Evolutionary conservation across 192 early-diverging fungal species (phyloP).

Genomic region (Rhizoclosmatium sp.): DNA sequence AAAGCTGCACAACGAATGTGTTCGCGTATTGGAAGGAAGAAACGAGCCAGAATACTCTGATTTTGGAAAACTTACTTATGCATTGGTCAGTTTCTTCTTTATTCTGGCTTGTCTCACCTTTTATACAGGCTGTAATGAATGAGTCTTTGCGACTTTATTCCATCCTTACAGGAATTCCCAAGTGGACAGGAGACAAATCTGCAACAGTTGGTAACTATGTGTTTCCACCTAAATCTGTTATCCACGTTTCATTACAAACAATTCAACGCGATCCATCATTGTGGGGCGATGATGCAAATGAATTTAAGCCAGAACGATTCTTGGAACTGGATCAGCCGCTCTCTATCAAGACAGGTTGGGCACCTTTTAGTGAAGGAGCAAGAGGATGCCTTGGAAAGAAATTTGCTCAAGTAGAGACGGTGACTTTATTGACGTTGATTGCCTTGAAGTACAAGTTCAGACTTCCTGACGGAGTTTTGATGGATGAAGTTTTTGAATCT

Average conservation of each 20-base stretch:
- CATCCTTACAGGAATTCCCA: no score
- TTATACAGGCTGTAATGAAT: no score
- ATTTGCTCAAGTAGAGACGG: background rate
- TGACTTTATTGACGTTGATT: constrained; percentile 33
- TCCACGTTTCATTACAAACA: background rate
- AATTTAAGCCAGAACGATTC: constrained; percentile 22
- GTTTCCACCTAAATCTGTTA: constrained; percentile 13
- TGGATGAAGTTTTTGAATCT: background rate
- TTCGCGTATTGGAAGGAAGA: background rate
- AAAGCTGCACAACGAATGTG: constrained; percentile 49
- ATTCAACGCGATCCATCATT: constrained; percentile 27
- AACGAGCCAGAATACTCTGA: constrained; percentile 32
- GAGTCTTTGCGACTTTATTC: no score
- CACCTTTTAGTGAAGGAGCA: constrained; percentile 21
- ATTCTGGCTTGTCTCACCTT: no score
- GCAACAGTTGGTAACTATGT: background rate
- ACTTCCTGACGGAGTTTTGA: constrained; percentile 6
- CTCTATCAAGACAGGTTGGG: constrained; percentile 17
- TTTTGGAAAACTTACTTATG: constrained; percentile 10
- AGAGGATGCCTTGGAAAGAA: no score
- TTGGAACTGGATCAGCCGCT: background rate
- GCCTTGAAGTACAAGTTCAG: constrained; percentile 26
- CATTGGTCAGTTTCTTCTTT: no score
- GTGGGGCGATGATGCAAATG: constrained; percentile 17
- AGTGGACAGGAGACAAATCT: no score